A percentile compares a stretch with the other conserved stretches of the same genome.
These are phyloP conservation scores for Aspergillus pseudoterreus DNA, from an alignment of 2,329 filamentous ascomycete species.

Conservation along the genomic window DNA sequence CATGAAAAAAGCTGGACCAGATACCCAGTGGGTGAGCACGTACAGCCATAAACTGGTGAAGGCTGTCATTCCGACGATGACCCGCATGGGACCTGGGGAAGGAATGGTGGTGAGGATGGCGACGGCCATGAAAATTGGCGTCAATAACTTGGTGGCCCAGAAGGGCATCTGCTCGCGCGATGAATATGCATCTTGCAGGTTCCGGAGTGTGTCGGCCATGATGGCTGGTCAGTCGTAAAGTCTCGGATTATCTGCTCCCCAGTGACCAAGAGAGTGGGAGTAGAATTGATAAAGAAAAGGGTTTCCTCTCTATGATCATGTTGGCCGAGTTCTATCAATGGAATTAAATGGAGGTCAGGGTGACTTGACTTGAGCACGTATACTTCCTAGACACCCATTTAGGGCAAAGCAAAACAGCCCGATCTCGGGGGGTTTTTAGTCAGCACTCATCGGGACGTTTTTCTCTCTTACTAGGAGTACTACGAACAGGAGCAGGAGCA, in stretches of 20 bases:
- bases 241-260: background rate
- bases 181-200: background rate
- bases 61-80: background rate
- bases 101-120: background rate
- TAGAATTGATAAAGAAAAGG: too few relatives aligned
- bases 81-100: background rate
- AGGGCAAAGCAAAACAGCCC: too few relatives aligned
- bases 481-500: too few relatives aligned
- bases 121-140: constrained; percentile 1
- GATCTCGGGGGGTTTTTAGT: too few relatives aligned
- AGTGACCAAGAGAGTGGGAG: too few relatives aligned
- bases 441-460: too few relatives aligned
- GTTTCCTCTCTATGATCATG: too few relatives aligned
- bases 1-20: constrained; percentile 1
- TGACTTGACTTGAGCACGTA: too few relatives aligned
- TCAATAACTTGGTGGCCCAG: background rate
- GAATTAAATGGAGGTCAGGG: too few relatives aligned
- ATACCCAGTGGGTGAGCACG: constrained; percentile 1
- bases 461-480: too few relatives aligned
- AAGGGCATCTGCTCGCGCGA: background rate
- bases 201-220: background rate
- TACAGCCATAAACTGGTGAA: constrained; percentile 1
- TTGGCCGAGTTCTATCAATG: too few relatives aligned
- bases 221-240: background rate
- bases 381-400: too few relatives aligned